Conservation (phyloP, 768 basidiomycete genomes). For the Pulveroboletus frians region DNA sequence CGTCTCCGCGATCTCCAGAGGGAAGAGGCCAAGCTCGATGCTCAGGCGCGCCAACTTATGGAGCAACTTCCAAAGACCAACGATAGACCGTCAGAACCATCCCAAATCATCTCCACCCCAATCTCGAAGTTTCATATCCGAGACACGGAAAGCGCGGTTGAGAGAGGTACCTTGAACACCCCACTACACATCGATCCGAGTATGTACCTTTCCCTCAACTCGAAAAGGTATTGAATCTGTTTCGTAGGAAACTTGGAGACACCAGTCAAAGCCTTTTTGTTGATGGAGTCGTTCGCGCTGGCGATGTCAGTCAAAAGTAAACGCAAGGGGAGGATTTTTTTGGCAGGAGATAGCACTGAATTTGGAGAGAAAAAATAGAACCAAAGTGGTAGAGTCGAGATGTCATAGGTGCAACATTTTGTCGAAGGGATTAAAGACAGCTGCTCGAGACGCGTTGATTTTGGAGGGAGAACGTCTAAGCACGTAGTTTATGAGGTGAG, state of each 20-base stretch:
- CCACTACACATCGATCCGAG: slow-evolving; percentile 7
- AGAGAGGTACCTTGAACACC: background rate
- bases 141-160: background rate
- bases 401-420: background rate
- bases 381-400: background rate
- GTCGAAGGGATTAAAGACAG: background rate
- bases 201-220: background rate
- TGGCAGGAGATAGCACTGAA: slow-evolving; percentile 10
- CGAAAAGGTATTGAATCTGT: background rate
- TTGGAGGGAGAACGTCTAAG: no score
- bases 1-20: slow-evolving; percentile 19
- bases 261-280: slow-evolving; percentile 15
- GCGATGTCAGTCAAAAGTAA: slow-evolving; percentile 21
- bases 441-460: background rate
- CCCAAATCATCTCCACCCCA: background rate
- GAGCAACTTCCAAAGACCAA: slow-evolving; percentile 1
- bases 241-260: slow-evolving; percentile 16
- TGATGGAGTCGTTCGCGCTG: slow-evolving; percentile 17
- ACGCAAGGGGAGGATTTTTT: slow-evolving; percentile 22
- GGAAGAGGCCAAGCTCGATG: slow-evolving; percentile 19
- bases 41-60: slow-evolving; percentile 11
- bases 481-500: background rate
- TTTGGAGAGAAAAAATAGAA: slow-evolving; percentile 10
- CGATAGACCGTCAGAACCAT: background rate
- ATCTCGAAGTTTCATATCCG: background rate